Percentiles rank a stretch among this genome's conserved stretches.
Evolutionary conservation across 106 monocot species (phyloP).

Genomic region (Allium fistulosum): DNA sequence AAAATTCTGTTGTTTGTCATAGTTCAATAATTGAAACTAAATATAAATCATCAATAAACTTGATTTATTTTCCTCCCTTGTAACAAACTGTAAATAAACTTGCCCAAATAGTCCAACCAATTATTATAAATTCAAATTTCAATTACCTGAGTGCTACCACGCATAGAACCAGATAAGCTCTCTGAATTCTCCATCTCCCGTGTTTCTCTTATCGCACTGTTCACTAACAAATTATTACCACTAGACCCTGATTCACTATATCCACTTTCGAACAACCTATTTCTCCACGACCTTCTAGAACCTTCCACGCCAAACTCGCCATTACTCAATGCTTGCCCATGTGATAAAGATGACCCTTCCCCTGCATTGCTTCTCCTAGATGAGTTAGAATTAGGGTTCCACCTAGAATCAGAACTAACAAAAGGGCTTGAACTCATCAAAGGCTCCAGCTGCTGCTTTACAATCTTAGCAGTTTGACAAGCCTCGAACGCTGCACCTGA

Average conservation of each 20-base stretch:
- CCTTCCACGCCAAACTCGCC: constrained; percentile 21
- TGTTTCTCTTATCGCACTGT: constrained; percentile 8
- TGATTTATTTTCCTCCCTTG: too few relatives aligned
- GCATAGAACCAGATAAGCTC: constrained; percentile 38
- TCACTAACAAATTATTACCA: constrained; percentile 5
- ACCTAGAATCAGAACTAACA: constrained; percentile 18
- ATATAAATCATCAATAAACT: too few relatives aligned
- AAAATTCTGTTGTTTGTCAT: too few relatives aligned
- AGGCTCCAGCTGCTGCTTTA: constrained; percentile 26
- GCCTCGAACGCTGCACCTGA: constrained; percentile 78
- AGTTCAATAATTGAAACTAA: too few relatives aligned
- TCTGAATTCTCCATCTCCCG: constrained; percentile 9
- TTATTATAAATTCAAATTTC: too few relatives aligned
- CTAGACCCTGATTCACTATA: constrained; percentile 15
- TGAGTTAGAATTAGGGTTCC: constrained; percentile 6
- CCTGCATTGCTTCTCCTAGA: constrained; percentile 21
- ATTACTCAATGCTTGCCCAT: constrained; percentile 27
- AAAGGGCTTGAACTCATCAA: constrained; percentile 25
- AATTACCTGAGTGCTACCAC: not conserved
- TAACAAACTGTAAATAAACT: too few relatives aligned
- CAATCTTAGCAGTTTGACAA: constrained; percentile 44
- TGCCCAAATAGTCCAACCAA: too few relatives aligned
- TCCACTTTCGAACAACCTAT: constrained; percentile 47
- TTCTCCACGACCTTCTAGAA: constrained; percentile 42
- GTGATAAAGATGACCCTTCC: constrained; percentile 38